Evolutionary conservation across 345 rosid genomes (phyloP), one percentile per base, ranked within the genome.

Genomic region (Dimocarpus longan): DNA sequence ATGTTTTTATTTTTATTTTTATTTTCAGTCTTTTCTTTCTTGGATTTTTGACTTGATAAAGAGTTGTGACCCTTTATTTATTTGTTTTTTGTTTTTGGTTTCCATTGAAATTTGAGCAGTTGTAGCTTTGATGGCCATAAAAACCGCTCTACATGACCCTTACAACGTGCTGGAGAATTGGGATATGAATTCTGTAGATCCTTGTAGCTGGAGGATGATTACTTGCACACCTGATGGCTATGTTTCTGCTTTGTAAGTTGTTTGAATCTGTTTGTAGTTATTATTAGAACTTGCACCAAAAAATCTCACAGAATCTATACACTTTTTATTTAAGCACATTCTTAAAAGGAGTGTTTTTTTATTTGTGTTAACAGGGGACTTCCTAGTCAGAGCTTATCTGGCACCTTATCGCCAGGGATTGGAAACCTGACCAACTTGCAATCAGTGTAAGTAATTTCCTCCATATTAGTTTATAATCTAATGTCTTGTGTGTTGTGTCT

Each of bases 181-280:
- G 99, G 99, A 97, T 87, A 87, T 86, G 67, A 94, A 87, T 84
- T 94, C 98, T 77, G 99, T 97, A 32, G 99, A 94, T 91, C 99
- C 99, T 71, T 97, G 99, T 89, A 93, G 98, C 86, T 97, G 98
- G 99, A 92, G 96, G 85, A 97, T 97, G 99, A 88, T 97, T 74
- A 89, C 97, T 79, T 97, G 99, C 85, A 82, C 96, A 4, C 1
- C 69, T 40, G 97, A 94, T 73, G 98, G 96, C 73, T 92, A 83
- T 88, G 99, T 97, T 84, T 91, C 96, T 81, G 81, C 86, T 78
- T 80, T 97, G 99, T 97, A 83, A 97, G 98, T 87, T 71, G n/a
- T 71, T 69, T 74, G 71, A 24, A 28, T 48, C 37, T 43, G 50
- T 71, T 60, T 39, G 21, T 18, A 64, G 44, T 52, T 68, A 9